phyloP scores from a whole-genome alignment of 805 yeast genomes.

The Wickerhamomyces sydowiorum region DNA sequence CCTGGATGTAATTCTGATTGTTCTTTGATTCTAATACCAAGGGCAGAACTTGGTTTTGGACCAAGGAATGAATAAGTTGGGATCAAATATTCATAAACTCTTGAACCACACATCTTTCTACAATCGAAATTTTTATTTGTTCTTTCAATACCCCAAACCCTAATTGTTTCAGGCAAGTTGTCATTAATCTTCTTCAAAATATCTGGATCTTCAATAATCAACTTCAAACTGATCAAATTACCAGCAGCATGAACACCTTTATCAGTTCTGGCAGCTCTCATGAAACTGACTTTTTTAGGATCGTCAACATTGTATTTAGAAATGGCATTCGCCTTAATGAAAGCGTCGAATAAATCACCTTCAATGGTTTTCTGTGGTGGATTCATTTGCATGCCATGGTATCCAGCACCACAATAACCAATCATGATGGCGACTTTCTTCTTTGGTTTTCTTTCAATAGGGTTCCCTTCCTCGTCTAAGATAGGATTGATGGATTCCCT shows the following conservation, averaged over 20 bases:
- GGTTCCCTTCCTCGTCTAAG: slow-evolving; percentile 59
- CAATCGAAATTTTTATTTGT: slow-evolving; percentile 91
- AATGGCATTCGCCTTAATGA: slow-evolving; percentile 82
- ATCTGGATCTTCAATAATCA: slow-evolving; percentile 79
- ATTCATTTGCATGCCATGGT: slow-evolving; percentile 93
- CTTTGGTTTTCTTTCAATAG: slow-evolving; percentile 70
- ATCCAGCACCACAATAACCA: slow-evolving; percentile 95
- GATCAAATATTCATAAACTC: slow-evolving; percentile 88
- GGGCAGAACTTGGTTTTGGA: slow-evolving; percentile 72
- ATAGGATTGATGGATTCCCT: slow-evolving; percentile 18
- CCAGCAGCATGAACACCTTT: slow-evolving; percentile 99
- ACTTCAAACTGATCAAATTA: slow-evolving; percentile 76
- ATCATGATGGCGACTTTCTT: slow-evolving; percentile 84
- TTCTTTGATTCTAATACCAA: slow-evolving; percentile 53
- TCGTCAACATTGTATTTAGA: slow-evolving; percentile 84
- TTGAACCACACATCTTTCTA: slow-evolving; percentile 91
- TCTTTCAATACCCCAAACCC: slow-evolving; percentile 90
- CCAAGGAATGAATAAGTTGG: slow-evolving; percentile 90
- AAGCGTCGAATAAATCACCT: slow-evolving; percentile 79
- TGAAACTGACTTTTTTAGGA: slow-evolving; percentile 79
- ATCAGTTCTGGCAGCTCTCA: slow-evolving; percentile 86
- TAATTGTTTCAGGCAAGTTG: slow-evolving; percentile 74
- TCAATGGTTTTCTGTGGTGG: slow-evolving; percentile 88
- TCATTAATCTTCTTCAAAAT: slow-evolving; percentile 63
- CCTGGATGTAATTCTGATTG: slow-evolving; percentile 54